Base-by-base conservation (phyloP, 2,329 filamentous ascomycete genomes). In the Sclerotinia nivalis region DNA sequence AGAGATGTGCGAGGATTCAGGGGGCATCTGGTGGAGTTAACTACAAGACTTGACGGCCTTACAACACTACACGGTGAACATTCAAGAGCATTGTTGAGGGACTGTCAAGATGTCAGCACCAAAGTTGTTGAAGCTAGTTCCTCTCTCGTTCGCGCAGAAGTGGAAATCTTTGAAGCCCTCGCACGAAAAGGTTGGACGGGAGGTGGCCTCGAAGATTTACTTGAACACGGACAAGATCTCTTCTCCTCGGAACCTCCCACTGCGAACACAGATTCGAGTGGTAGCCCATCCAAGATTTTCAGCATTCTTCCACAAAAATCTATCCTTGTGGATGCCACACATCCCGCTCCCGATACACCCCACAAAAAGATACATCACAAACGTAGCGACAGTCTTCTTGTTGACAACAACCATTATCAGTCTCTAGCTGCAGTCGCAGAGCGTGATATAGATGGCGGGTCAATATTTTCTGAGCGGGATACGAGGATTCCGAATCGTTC, bases 131-230 rank as follows among this genome's bases (percentile, higher is more conserved):
- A 91, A 69, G 87, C 88, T 25, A 86, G 86, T 75, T 89, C 88
- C 75, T 88, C 86, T 72, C 83, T 91, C 15, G 88, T 90, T 18
- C 82, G 89, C 25, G 89, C 89, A 68, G 89, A 91, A 80, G 86
- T 91, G 28, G 89, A 91, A 78, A 91, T 91, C 40, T 90, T 90
- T 70, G 89, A 91, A 80, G 83, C 85, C 34, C 80, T 91, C 34
- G 88, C 89, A 28, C 81, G 88, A 71, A 91, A 91, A 75, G 89
- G 89, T 10, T 91, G 88, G 89, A 85, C 82, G 28, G 89, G 89
- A 50, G 89, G 88, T 43, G 89, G 89, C 0, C 80, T 91, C 40
- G 89, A 91, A 71, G 88, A 90, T 47, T 79, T 91, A 5, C 80
- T 91, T 4, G 88, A 91, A 71, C 87, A 85, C 75, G 89, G 88